A percentile compares a stretch with the other conserved stretches of the same genome.
Conservation (phyloP, 2,329 filamentous ascomycete species). For the Achaetomium macrosporum region DNA sequence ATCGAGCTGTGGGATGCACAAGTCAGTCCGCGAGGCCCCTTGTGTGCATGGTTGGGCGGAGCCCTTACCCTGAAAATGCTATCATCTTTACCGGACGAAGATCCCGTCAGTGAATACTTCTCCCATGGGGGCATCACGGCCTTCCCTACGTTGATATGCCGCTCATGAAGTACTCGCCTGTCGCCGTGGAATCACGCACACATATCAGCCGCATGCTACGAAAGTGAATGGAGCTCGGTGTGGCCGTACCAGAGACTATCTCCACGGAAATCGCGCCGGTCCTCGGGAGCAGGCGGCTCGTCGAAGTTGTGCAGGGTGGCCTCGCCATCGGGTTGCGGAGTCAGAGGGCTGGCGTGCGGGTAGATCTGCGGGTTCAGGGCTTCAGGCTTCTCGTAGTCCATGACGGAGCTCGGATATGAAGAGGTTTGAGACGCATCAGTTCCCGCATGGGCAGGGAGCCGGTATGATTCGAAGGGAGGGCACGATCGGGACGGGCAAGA, state of each 20-base stretch:
- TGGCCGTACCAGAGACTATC: slow-evolving; percentile 18
- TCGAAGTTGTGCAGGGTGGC: slow-evolving; percentile 15
- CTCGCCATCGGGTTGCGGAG: slow-evolving; percentile 19
- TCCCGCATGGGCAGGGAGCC: not conserved
- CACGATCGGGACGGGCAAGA: not conserved
- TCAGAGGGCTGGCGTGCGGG: slow-evolving; percentile 9
- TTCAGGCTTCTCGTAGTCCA: slow-evolving; percentile 22
- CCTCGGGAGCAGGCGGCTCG: slow-evolving; percentile 12
- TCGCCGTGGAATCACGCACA: not conserved
- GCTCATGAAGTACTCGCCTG: slow-evolving; percentile 36
- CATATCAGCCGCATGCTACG: not conserved
- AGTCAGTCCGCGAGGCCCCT: not conserved
- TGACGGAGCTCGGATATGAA: not conserved
- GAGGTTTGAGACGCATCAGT: not conserved
- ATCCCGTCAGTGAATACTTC: slow-evolving; percentile 2
- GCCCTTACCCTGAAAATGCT: slow-evolving; percentile 36
- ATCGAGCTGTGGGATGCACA: slow-evolving; percentile 28
- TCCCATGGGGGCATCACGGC: not conserved
- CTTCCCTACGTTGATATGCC: slow-evolving; percentile 34
- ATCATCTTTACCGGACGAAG: slow-evolving; percentile 32
- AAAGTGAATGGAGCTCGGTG: not conserved
- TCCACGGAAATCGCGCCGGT: slow-evolving; percentile 15
- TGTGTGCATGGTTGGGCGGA: not conserved
- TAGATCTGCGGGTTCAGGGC: slow-evolving; percentile 17
- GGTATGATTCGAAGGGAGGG: not conserved